A percentile compares a stretch with the other conserved stretches of the same genome.
Evolutionary conservation across 768 basidiomycete genomes (phyloP).

Genomic region (Boletus pseudopeckii): DNA sequence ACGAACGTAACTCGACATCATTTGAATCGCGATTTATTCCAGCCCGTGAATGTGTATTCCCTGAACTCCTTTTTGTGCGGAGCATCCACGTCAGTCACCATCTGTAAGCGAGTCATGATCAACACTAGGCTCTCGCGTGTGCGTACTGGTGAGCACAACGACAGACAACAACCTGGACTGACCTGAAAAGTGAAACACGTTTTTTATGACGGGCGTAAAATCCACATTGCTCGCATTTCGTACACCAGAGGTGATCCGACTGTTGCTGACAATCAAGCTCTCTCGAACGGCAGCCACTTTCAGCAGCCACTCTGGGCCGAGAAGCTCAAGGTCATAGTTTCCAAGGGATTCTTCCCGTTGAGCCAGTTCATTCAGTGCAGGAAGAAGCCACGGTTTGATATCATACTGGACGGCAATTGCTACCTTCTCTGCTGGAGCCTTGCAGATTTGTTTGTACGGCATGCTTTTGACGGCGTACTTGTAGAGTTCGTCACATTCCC

Average conservation of each 20-base stretch:
- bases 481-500: slow-evolving; percentile 34
- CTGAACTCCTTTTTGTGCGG: not conserved
- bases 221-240: slow-evolving; percentile 6
- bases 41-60: not conserved
- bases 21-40: no score
- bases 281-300: slow-evolving; percentile 24
- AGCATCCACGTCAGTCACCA: not conserved
- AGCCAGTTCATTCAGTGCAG: slow-evolving; percentile 9
- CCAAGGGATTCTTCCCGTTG: slow-evolving; percentile 17
- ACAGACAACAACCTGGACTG: not conserved
- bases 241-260: not conserved
- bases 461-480: slow-evolving; percentile 30
- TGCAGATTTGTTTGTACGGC: slow-evolving; percentile 8
- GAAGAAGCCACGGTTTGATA: slow-evolving; percentile 35
- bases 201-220: slow-evolving; percentile 13
- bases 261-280: not conserved
- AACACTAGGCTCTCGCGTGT: not conserved
- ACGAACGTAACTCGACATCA: not conserved
- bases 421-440: slow-evolving; percentile 21
- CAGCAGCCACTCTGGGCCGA: slow-evolving; percentile 15
- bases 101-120: not conserved
- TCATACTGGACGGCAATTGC: slow-evolving; percentile 29
- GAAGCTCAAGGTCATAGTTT: slow-evolving; percentile 8
- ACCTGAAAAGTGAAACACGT: slow-evolving; percentile 8
- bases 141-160: not conserved